Evolutionary conservation across 1,284 basidiomycete species (phyloP).

Genomic region (Vanrija sp.): DNA sequence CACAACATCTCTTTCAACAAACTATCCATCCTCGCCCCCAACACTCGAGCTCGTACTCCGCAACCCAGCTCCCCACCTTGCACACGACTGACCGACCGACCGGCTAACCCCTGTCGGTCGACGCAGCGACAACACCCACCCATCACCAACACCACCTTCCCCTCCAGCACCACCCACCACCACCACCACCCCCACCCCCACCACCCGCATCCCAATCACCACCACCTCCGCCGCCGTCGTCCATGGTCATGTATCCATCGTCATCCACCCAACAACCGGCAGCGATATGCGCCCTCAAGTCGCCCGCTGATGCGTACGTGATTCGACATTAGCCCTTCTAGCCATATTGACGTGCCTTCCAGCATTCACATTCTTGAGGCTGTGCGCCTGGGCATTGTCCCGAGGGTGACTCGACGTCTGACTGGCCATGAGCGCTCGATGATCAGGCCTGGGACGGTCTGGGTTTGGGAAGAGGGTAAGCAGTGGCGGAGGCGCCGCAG

Average conservation of each 20-base stretch:
- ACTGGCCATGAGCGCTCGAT: conserved; percentile 86
- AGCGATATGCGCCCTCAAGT: conserved; percentile 44
- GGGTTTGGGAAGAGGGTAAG: conserved; percentile 94
- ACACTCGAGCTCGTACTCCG: too few relatives aligned
- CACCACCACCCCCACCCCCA: not conserved
- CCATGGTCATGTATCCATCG: conserved; percentile 31
- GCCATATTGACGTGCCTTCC: not conserved
- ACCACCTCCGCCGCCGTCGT: not conserved
- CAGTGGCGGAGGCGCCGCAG: conserved; percentile 53
- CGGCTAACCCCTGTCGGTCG: too few relatives aligned
- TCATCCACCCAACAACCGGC: conserved; percentile 45
- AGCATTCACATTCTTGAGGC: conserved; percentile 85
- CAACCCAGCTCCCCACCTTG: too few relatives aligned
- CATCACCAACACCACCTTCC: not conserved
- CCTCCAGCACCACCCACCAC: not conserved
- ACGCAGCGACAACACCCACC: not conserved
- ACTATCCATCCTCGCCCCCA: too few relatives aligned
- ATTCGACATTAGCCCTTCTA: not conserved
- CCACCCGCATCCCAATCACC: not conserved
- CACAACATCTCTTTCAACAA: too few relatives aligned
- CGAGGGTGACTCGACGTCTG: conserved; percentile 82
- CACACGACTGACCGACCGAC: too few relatives aligned
- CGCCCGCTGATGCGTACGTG: conserved; percentile 47
- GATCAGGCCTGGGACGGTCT: conserved; percentile 88
- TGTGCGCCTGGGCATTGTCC: conserved; percentile 78